A percentile compares a stretch with the other conserved stretches of the same genome.
Conservation (phyloP, 2,329 filamentous ascomycete genomes). For the Xylariaceae sp. region DNA sequence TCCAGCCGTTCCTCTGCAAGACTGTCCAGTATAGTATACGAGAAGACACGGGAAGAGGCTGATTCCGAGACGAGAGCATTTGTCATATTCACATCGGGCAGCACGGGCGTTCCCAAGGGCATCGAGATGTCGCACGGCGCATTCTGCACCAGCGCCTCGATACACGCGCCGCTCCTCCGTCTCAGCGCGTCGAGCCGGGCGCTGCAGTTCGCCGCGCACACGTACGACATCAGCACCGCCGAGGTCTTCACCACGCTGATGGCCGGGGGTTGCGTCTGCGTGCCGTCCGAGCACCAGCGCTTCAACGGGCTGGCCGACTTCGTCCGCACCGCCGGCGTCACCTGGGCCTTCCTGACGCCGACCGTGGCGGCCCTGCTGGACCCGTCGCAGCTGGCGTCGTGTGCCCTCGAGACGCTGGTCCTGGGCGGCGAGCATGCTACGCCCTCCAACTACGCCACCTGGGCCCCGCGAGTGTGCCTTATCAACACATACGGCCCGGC, state of each 20-base stretch:
- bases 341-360: background rate
- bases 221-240: background rate
- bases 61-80: background rate
- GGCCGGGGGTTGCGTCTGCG: background rate
- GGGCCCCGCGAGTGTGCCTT: background rate
- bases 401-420: slow-evolving; percentile 1
- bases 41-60: background rate
- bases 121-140: background rate
- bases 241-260: background rate
- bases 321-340: background rate
- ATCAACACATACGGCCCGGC: slow-evolving; percentile 1
- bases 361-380: background rate
- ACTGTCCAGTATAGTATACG: background rate
- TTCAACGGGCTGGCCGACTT: background rate
- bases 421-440: background rate
- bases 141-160: background rate
- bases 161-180: too few species aligned
- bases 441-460: background rate
- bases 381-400: too few species aligned
- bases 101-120: background rate
- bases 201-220: background rate
- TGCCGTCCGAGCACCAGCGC: background rate
- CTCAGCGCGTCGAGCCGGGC: background rate
- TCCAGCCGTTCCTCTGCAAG: background rate
- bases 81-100: background rate